Evolutionary conservation across 768 basidiomycete species (phyloP).

Genomic region (Sistotremastrum niveocremeum): DNA sequence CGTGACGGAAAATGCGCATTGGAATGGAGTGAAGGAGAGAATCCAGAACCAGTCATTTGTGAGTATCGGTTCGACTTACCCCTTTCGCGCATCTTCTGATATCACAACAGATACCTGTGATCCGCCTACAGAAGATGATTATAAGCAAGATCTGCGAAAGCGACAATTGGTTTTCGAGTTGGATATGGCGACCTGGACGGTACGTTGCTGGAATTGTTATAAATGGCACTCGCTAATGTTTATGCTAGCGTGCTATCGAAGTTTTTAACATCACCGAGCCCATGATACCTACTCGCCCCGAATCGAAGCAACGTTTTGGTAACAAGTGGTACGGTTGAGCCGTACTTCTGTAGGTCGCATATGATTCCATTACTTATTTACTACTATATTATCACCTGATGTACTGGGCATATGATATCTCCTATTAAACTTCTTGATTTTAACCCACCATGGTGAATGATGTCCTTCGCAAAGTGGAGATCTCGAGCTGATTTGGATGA

Average conservation of each 20-base stretch:
- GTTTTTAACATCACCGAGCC: slow-evolving; percentile 70
- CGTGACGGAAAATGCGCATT: slow-evolving; percentile 71
- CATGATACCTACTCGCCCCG: slow-evolving; percentile 60
- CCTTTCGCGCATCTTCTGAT: background rate
- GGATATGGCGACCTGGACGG: slow-evolving; percentile 83
- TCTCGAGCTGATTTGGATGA: too few species aligned
- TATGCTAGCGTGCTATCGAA: slow-evolving; percentile 65
- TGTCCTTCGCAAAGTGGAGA: too few species aligned
- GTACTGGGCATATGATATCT: too few species aligned
- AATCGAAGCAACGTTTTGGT: slow-evolving; percentile 40
- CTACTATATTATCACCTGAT: too few species aligned
- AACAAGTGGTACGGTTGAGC: slow-evolving; percentile 60
- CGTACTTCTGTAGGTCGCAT: too few species aligned
- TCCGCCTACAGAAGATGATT: slow-evolving; percentile 50
- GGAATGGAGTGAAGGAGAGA: slow-evolving; percentile 40
- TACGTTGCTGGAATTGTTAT: slow-evolving; percentile 19
- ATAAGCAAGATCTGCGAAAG: slow-evolving; percentile 48
- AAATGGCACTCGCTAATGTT: background rate
- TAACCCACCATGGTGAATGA: too few species aligned
- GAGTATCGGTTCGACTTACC: slow-evolving; percentile 14
- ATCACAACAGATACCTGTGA: slow-evolving; percentile 42
- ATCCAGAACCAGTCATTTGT: slow-evolving; percentile 68
- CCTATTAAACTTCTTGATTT: too few species aligned
- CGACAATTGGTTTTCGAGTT: slow-evolving; percentile 86
- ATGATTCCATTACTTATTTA: too few species aligned